Evolutionary conservation across 495 filamentous ascomycete genomes (phyloP).

Genomic region (Glutinoglossum americanum): DNA sequence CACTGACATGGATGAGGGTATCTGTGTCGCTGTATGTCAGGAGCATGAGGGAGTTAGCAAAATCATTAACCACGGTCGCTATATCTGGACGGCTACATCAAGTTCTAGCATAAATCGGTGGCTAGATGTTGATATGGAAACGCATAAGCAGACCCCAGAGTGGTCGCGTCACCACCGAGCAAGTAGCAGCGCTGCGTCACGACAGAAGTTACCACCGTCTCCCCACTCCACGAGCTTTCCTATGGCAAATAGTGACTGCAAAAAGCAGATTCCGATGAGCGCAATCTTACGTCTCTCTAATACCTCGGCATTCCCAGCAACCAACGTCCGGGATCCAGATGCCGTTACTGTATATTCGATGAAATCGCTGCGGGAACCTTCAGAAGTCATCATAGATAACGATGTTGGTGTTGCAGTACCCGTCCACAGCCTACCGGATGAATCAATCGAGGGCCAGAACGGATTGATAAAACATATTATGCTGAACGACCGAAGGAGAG

Average conservation of each 20-base stretch:
- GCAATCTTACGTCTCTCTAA: constrained; percentile 63
- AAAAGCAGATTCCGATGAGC: constrained; percentile 51
- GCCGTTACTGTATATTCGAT: constrained; percentile 25
- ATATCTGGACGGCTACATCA: constrained; percentile 86
- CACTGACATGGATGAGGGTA: constrained; percentile 68
- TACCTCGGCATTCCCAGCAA: constrained; percentile 47
- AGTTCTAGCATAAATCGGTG: constrained; percentile 91
- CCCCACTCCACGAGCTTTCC: constrained; percentile 6
- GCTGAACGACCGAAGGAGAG: constrained; percentile 73
- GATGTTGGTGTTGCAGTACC: constrained; percentile 36
- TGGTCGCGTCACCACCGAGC: constrained; percentile 32
- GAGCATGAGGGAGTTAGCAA: constrained; percentile 81
- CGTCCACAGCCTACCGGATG: constrained; percentile 51
- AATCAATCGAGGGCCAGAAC: constrained; percentile 87
- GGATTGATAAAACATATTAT: constrained; percentile 84
- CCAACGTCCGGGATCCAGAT: constrained; percentile 26
- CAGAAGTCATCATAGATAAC: constrained; percentile 35
- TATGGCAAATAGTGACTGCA: constrained; percentile 17
- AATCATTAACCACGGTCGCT: constrained; percentile 54
- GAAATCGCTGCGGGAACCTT: constrained; percentile 31
- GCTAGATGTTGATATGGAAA: constrained; percentile 63
- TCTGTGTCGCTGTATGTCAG: constrained; percentile 71
- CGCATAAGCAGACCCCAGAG: constrained; percentile 32
- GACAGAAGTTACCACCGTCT: constrained; percentile 13
- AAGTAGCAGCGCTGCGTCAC: constrained; percentile 23